Conservation (phyloP, 2,329 filamentous ascomycete genomes). For the Colletotrichum destructivum region DNA sequence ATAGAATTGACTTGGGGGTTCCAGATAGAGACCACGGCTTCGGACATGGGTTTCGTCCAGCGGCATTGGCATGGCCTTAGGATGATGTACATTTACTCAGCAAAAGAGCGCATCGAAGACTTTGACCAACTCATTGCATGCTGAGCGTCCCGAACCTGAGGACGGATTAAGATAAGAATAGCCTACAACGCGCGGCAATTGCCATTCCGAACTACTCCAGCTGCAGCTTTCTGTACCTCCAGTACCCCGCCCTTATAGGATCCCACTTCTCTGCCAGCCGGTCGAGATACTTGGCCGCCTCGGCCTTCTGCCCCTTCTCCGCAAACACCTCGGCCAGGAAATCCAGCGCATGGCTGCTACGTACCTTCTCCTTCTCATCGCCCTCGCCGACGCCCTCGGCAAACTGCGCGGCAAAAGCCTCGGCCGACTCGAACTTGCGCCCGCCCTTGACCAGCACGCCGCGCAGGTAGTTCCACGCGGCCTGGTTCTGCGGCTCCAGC, state of each 20-base stretch:
- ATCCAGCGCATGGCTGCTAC: slow-evolving; percentile 79
- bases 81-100: background rate
- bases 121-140: background rate
- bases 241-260: slow-evolving; percentile 91
- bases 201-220: slow-evolving; percentile 13
- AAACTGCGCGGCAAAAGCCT: slow-evolving; percentile 67
- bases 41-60: background rate
- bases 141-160: background rate
- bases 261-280: slow-evolving; percentile 90
- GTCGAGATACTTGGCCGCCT: slow-evolving; percentile 79
- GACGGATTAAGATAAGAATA: slow-evolving; percentile 3
- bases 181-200: background rate
- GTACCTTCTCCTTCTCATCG: slow-evolving; percentile 65
- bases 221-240: slow-evolving; percentile 73
- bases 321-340: slow-evolving; percentile 78
- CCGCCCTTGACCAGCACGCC: slow-evolving; percentile 81
- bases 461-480: slow-evolving; percentile 91
- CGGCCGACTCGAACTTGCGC: slow-evolving; percentile 60
- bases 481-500: slow-evolving; percentile 92
- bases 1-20: background rate
- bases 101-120: background rate
- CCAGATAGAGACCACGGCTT: background rate
- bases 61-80: background rate
- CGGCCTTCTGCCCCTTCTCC: slow-evolving; percentile 69
- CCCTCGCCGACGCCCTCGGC: slow-evolving; percentile 62